Conservation (phyloP, 768 basidiomycete genomes). For the Boletus reticuloceps region DNA sequence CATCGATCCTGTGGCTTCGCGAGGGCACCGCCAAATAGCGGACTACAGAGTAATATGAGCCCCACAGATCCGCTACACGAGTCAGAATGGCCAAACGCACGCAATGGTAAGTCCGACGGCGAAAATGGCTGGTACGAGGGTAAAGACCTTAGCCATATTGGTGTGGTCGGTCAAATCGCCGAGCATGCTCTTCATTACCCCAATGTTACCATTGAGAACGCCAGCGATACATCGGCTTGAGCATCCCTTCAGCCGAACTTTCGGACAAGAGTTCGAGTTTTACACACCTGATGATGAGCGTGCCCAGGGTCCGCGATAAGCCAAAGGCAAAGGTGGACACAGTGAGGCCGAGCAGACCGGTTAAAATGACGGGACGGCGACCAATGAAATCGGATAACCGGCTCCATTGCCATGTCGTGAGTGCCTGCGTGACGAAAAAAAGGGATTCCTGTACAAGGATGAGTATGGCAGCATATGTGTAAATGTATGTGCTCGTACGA, state of each 20-base stretch:
- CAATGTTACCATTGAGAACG: constrained; percentile 37
- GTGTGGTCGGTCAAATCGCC: not conserved
- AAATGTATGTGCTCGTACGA: constrained; percentile 37
- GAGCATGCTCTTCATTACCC: constrained; percentile 35
- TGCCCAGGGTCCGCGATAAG: constrained; percentile 53
- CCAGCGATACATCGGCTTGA: constrained; percentile 36
- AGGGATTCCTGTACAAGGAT: constrained; percentile 49
- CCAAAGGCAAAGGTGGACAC: constrained; percentile 61
- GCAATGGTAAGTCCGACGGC: not conserved
- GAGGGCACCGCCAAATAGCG: constrained; percentile 57
- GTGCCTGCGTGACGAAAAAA: constrained; percentile 57
- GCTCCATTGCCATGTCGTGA: constrained; percentile 64
- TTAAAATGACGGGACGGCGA: constrained; percentile 58
- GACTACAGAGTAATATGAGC: constrained; percentile 33
- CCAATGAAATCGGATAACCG: constrained; percentile 58
- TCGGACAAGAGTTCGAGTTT: not conserved
- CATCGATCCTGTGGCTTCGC: constrained; percentile 55
- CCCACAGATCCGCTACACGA: not conserved
- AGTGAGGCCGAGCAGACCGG: constrained; percentile 50
- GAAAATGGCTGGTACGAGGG: not conserved
- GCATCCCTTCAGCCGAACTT: constrained; percentile 1
- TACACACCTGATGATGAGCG: constrained; percentile 52
- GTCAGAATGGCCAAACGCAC: not conserved
- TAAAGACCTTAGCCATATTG: not conserved
- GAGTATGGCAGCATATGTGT: not conserved